Evolutionary conservation across 1,284 basidiomycete genomes (phyloP).

Genomic region (Ceratobasidium theobromae): DNA sequence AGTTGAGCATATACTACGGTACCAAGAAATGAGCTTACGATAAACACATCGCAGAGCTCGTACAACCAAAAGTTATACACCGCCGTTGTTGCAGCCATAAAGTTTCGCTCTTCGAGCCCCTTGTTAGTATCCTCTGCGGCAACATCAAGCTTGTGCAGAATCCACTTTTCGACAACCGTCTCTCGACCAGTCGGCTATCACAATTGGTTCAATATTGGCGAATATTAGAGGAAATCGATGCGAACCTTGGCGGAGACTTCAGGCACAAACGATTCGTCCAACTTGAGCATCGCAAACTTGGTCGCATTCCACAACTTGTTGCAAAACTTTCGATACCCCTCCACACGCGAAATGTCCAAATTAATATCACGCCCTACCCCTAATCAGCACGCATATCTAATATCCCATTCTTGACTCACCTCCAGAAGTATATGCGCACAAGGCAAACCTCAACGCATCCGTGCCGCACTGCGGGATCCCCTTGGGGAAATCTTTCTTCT

Average conservation of each 20-base stretch:
- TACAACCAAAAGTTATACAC: constrained; percentile 98
- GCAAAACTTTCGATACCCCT: constrained; percentile 99
- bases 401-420: constrained; percentile 50
- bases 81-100: constrained; percentile 85
- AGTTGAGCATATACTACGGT: background rate
- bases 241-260: constrained; percentile 64
- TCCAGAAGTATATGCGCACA: constrained; percentile 89
- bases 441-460: constrained; percentile 92
- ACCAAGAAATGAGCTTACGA: constrained; percentile 54
- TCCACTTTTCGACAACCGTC: constrained; percentile 93
- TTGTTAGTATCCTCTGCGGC: constrained; percentile 78
- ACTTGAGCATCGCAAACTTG: constrained; percentile 95
- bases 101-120: constrained; percentile 79
- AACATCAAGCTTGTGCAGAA: constrained; percentile 89
- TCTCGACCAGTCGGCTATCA: constrained; percentile 82
- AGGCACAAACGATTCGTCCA: constrained; percentile 82
- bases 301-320: constrained; percentile 99
- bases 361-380: constrained; percentile 85
- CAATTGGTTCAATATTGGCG: background rate
- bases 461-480: constrained; percentile 99
- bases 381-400: background rate
- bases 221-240: background rate
- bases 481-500: constrained; percentile 99
- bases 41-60: constrained; percentile 98
- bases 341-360: constrained; percentile 94